A percentile compares a stretch with the other conserved stretches of the same genome.
These are phyloP conservation scores for Capsicum rhomboideum DNA, from an alignment of 257 asterid genomes.

Conservation along the genomic window DNA sequence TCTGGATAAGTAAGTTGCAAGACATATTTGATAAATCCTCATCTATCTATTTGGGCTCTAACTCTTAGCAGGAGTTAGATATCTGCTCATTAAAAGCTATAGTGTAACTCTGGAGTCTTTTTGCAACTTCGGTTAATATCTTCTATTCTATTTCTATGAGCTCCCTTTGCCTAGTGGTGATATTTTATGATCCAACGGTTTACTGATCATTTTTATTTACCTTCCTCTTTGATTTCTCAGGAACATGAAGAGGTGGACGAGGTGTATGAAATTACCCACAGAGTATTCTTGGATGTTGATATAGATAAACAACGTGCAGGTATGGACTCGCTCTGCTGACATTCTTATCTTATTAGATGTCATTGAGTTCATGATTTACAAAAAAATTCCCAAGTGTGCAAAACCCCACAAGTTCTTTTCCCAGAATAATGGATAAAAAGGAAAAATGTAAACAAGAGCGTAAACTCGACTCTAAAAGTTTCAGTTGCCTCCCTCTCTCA, in stretches of 20 bases:
- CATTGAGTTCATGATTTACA: not conserved
- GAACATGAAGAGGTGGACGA: slow-evolving; percentile 49
- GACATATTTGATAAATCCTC: not conserved
- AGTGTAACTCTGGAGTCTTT: not conserved
- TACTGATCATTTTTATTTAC: not conserved
- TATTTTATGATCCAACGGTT: not conserved
- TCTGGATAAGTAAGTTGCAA: not conserved
- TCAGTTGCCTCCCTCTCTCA: too few relatives aligned
- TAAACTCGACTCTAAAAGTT: too few relatives aligned
- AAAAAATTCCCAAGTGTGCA: not conserved
- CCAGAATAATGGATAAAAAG: not conserved
- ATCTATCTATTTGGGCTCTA: not conserved
- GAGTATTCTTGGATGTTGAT: slow-evolving; percentile 94
- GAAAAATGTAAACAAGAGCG: too few relatives aligned
- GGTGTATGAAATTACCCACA: slow-evolving; percentile 64
- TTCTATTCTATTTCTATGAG: not conserved
- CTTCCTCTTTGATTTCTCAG: slow-evolving; percentile 25
- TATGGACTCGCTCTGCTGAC: slow-evolving; percentile 6
- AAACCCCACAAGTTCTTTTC: not conserved
- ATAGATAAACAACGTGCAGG: slow-evolving; percentile 85
- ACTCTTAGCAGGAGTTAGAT: not conserved
- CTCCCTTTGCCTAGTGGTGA: not conserved
- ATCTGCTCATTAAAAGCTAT: not conserved
- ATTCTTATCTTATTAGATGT: not conserved
- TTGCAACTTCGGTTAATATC: not conserved